Evolutionary conservation across 1,284 basidiomycete species (phyloP), one percentile per base, ranked within the genome.

Genomic region (Heterobasidion irregulare): DNA sequence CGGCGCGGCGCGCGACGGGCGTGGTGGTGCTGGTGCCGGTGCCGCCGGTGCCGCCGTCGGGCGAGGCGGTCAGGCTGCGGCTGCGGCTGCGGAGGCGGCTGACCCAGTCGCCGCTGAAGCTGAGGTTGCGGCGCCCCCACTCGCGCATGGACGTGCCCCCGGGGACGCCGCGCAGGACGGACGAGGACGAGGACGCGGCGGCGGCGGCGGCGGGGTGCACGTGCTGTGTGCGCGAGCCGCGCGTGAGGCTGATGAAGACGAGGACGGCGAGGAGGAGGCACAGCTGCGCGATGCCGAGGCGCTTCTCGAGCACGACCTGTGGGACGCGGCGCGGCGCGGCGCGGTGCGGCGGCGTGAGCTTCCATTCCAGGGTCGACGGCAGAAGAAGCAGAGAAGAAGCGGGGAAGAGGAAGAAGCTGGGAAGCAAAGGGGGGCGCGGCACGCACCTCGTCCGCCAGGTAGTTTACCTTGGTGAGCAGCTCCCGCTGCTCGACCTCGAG

Each of bases 161-260:
- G 53, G 56, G n/a, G 53, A 46, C 9, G 56, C 53, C 16, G 36
- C 41, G 36, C 19, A 53, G 41, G n/a, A 65, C 38, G 62, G 58
- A 10, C 64, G 16, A 2, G n/a, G n/a, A n/a, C n/a, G n/a, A n/a
- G n/a, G n/a, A n/a, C 26, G 26, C 26, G 26, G 26, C 26, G 26
- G 26, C 26, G 15, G 19, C 15, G 19, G 10, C 19, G 12, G 26
- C 50, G 0, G 61, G 36, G 62, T 61, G 32, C 61, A 68, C 56
- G 18, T 63, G 62, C 58, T 80, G 79, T 18, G 74, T 75, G 52
- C 81, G 71, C 0, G 87, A 88, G 1, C 91, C 90, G 7, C 92
- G 81, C 2, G 93, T 95, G 53, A 94, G 74, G 7, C 83, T 83
- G 69, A 94, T 85, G 67, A 94, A 93, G 9, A 94, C 75, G 32